Evolutionary conservation across 2,329 filamentous ascomycete genomes (phyloP), one percentile per base, ranked within the genome.

Genomic region (Capronia coronata): DNA sequence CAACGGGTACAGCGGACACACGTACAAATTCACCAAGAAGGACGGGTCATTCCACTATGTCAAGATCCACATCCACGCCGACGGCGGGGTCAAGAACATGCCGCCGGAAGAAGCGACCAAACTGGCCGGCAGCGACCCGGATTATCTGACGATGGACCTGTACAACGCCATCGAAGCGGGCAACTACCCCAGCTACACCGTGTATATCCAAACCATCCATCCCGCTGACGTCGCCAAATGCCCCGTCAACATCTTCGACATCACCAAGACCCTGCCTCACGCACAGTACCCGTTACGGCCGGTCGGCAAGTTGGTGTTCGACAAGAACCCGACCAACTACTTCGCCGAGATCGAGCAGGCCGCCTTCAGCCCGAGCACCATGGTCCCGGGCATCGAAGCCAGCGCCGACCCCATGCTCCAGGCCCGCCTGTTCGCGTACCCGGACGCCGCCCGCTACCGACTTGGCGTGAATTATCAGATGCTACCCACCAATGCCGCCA

Each of bases 231-330:
- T 80, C 2, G 75, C 82, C 61, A 73, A 75, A 49, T 79, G 78
- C 62, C 71, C 70, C 35, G 81, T 75, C 71, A 82, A 81, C 64
- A 70, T 85, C 54, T 83, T 87, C 54, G 83, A 86, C 61, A 68
- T 84, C 54, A 86, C 83, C 43, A 83, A 85, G 66, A 75, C 82
- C 59, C 85, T 82, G 81, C 82, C 82, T 2, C 78, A 84, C 51
- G 69, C 65, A 18, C 74, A 82, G 40, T 78, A 82, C 22, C 82
- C 83, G 1, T 69, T 83, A 10, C 72, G 78, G 14, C 75, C 71
- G 39, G 72, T 86, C 46, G 82, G 82, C 42, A 75, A 75, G 51
- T 66, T 86, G 51, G 83, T 77, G 0, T 73, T 86, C 19, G 83
- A 84, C 67, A 72, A 74, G 63, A 86, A 85, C 62, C 71, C 75